phyloP scores from a whole-genome alignment of 2,329 filamentous ascomycete species.

The Lizonia empirigonia region DNA sequence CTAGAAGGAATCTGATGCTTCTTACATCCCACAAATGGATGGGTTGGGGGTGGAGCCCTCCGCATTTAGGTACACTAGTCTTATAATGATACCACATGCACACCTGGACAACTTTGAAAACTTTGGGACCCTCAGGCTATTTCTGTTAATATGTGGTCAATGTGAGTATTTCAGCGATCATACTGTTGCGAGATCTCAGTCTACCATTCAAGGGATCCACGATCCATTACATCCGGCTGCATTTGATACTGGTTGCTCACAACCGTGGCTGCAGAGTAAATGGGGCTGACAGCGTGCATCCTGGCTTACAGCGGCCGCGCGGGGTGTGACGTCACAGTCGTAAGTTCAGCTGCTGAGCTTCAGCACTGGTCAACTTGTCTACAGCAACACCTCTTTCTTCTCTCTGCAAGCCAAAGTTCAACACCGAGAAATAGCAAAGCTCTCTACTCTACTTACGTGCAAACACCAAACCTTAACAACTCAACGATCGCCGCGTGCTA shows the following conservation, averaged over 20 bases:
- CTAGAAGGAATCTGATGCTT: neutral
- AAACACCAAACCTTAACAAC: neutral
- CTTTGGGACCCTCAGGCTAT: too few species aligned
- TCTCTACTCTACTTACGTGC: neutral
- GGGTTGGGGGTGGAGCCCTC: neutral
- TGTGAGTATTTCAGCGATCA: too few species aligned
- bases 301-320: too few species aligned
- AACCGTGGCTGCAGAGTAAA: neutral
- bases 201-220: too few species aligned
- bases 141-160: too few species aligned
- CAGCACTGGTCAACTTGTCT: slow-evolving; percentile 4
- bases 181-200: too few species aligned
- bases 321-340: slow-evolving; percentile 12
- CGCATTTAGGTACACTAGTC: neutral
- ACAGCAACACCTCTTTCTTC: neutral
- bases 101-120: neutral
- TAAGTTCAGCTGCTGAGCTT: slow-evolving; percentile 6
- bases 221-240: too few species aligned
- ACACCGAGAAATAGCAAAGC: neutral
- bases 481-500: neutral
- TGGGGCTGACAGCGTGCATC: neutral
- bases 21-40: neutral
- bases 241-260: neutral
- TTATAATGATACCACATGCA: slow-evolving; percentile 1
- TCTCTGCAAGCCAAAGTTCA: neutral